Conservation (phyloP, 257 asterid species). For the Echium plantagineum region DNA sequence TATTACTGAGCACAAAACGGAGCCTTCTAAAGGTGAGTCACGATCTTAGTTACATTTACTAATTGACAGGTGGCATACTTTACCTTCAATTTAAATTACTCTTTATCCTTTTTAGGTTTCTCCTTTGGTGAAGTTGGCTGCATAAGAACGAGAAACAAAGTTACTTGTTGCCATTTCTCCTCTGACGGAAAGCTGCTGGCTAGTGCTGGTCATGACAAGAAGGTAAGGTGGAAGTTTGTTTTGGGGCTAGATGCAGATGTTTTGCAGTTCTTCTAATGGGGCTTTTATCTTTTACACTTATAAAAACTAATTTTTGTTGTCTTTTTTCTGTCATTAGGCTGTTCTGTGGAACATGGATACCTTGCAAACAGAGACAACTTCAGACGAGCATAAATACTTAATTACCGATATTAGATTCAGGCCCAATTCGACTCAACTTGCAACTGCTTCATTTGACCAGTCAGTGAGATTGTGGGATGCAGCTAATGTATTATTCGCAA, state of each 20-base stretch:
- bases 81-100: too few relatives aligned
- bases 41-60: neutral
- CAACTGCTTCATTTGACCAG: slow-evolving; percentile 79
- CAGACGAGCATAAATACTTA: slow-evolving; percentile 73
- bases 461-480: slow-evolving; percentile 98
- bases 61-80: neutral
- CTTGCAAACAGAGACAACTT: slow-evolving; percentile 55
- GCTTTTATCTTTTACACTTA: neutral
- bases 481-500: slow-evolving; percentile 47
- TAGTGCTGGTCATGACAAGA: slow-evolving; percentile 96
- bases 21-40: slow-evolving; percentile 43
- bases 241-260: neutral
- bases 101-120: slow-evolving; percentile 13
- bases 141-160: slow-evolving; percentile 61
- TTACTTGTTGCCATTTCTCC: slow-evolving; percentile 71
- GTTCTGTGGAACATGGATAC: slow-evolving; percentile 99
- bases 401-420: slow-evolving; percentile 91
- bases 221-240: slow-evolving; percentile 30
- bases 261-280: neutral
- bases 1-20: slow-evolving; percentile 44
- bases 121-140: slow-evolving; percentile 67
- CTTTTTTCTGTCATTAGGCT: slow-evolving; percentile 35
- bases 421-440: slow-evolving; percentile 91
- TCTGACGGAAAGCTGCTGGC: slow-evolving; percentile 80
- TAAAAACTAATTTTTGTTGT: slow-evolving; percentile 1